Base-by-base conservation (phyloP, 1,284 basidiomycete species). In the Lignosus rhinocerotis region DNA sequence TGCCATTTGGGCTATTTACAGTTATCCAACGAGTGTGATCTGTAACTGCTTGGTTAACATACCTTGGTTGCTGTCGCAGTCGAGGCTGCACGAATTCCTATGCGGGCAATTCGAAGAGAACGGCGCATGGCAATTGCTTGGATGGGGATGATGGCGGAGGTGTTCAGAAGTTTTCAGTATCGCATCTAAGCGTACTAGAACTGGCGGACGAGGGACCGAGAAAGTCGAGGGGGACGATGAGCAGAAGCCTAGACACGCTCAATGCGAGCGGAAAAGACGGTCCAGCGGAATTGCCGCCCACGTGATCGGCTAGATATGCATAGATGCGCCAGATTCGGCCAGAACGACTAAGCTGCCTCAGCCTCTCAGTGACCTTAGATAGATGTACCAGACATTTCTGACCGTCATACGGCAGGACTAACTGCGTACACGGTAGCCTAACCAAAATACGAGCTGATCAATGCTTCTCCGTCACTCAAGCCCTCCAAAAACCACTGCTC, bases 401-500 rank as follows among this genome's bases (percentile, higher is more conserved):
- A n/a, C 17, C 14, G 12, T 44, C 10, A 44, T 34, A 36, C 32
- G 14, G 4, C 5, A 8, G 6, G 10, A 1, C 45, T 14, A 16
- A 12, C 7, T n/a, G 16, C 10, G 14, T 21, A 25, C 21, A 14
- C 1, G 5, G 21, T 0, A 30, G 14, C 10, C n/a, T 30, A 14
- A 14, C 11, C 45, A 9, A 63, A 49, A 58, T 55, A 56, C 7
- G 62, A 52, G 16, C 31, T 55, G 46, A 75, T 63, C 17, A 67
- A 49, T 3, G 58, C 63, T 65, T 78, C 80, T 31, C 75, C 80
- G 52, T 80, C 78, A 48, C 57, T 62, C 32, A 85, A 67, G 2
- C 83, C 84, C 32, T 71, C 68, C 59, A 72, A 63, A 66, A 86
- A 87, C 63, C 75, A 80, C 32, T 73, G 69, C 38, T 66, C 68